Conservation (phyloP, 2,329 filamentous ascomycete species). For the Arthrobotrys megalospora region DNA sequence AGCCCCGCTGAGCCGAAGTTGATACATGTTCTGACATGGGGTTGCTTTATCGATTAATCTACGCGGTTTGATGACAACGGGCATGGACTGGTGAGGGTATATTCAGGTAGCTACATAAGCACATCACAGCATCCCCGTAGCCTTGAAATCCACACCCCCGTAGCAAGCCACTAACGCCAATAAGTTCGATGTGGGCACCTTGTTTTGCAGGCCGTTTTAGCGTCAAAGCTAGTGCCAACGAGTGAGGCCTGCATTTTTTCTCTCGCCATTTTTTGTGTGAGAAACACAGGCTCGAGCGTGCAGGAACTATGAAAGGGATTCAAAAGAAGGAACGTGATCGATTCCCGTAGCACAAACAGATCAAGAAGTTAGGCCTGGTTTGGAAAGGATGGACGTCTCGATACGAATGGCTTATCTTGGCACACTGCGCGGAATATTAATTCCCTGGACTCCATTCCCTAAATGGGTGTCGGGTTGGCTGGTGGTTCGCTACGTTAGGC, state of each 20-base stretch:
- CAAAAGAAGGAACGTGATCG: conserved; percentile 43
- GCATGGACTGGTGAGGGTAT: conserved; percentile 14
- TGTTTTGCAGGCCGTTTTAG: conserved; percentile 34
- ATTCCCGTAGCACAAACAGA: conserved; percentile 26
- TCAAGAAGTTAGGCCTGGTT: conserved; percentile 33
- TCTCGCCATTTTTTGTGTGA: background rate
- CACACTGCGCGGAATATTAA: conserved; percentile 22
- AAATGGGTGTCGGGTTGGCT: background rate
- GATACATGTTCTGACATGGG: conserved; percentile 18
- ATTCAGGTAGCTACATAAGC: background rate
- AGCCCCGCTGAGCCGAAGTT: conserved; percentile 23
- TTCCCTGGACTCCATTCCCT: conserved; percentile 14
- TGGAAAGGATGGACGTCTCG: conserved; percentile 41
- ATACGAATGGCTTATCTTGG: conserved; percentile 17
- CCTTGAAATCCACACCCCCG: background rate
- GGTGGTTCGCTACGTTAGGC: conserved; percentile 2
- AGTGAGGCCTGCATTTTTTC: conserved; percentile 18
- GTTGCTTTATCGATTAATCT: conserved; percentile 49
- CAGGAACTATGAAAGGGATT: conserved; percentile 18
- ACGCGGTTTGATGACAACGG: conserved; percentile 37
- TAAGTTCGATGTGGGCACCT: conserved; percentile 13
- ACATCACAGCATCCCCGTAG: conserved; percentile 7
- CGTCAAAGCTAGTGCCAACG: conserved; percentile 49
- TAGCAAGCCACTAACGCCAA: background rate
- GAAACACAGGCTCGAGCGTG: conserved; percentile 46